Evolutionary conservation across 2,329 filamentous ascomycete species (phyloP).

Genomic region (Trichoderma afroharzianum): DNA sequence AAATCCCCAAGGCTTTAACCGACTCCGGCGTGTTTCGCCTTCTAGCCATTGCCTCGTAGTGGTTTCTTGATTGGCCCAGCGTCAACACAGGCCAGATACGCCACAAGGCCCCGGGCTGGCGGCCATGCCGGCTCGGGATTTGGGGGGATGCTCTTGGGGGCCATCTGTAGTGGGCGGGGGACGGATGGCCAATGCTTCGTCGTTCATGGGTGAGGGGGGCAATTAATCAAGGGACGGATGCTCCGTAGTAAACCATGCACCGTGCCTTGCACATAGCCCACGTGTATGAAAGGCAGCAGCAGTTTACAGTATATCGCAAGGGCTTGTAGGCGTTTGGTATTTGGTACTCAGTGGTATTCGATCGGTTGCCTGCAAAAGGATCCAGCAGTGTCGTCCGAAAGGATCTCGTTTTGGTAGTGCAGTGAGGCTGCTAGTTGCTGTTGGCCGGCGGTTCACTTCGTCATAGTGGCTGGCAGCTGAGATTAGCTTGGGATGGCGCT

Average conservation of each 20-base stretch:
- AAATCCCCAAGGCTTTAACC: background rate
- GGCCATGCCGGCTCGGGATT: slow-evolving; percentile 1
- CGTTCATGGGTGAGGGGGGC: background rate
- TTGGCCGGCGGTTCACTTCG: background rate
- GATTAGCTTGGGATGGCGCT: background rate
- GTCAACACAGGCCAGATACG: background rate
- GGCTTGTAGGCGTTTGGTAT: background rate
- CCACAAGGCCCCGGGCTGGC: background rate
- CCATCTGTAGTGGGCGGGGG: background rate
- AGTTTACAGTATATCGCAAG: background rate
- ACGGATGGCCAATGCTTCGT: background rate
- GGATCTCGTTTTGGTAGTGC: background rate
- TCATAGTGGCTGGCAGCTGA: background rate
- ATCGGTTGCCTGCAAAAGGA: background rate
- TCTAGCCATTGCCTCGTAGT: background rate
- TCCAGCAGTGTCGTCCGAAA: background rate
- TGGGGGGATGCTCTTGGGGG: background rate
- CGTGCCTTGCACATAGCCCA: background rate
- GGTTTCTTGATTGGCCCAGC: background rate
- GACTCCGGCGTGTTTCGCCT: background rate
- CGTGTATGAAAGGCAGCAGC: background rate
- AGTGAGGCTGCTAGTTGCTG: background rate
- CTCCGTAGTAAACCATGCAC: background rate
- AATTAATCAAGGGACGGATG: slow-evolving; percentile 1
- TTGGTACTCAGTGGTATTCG: background rate